A percentile compares a stretch with the other conserved stretches of the same genome.
These are phyloP conservation scores for Trichoderma harzianum DNA, from an alignment of 2,329 filamentous ascomycete species.

Conservation along the genomic window DNA sequence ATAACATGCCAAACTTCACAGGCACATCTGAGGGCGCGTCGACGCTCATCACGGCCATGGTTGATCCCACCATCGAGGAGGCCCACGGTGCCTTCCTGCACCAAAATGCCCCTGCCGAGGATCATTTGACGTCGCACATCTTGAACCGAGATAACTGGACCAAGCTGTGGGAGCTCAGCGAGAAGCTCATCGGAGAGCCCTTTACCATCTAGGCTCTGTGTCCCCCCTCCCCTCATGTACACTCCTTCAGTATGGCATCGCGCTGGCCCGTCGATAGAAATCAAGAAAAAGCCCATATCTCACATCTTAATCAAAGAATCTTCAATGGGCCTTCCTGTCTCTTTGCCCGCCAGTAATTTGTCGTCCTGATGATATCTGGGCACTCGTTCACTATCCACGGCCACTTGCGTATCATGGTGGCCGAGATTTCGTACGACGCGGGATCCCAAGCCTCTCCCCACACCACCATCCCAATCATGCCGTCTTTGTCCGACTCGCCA, in stretches of 20 bases:
- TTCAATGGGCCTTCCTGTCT: background rate
- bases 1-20: conserved; percentile 16
- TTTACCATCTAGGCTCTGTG: background rate
- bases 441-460: conserved; percentile 48
- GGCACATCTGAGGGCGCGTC: conserved; percentile 37
- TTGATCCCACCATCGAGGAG: conserved; percentile 18
- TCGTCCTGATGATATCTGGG: conserved; percentile 5
- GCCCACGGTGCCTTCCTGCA: conserved; percentile 15
- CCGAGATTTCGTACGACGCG: conserved; percentile 45
- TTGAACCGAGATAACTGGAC: conserved; percentile 37
- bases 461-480: conserved; percentile 35
- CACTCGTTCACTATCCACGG: conserved; percentile 32
- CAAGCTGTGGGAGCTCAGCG: conserved; percentile 39
- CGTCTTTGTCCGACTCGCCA: background rate
- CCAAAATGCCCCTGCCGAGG: conserved; percentile 16
- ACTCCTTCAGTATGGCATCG: background rate
- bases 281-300: background rate
- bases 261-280: background rate
- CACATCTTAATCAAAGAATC: background rate
- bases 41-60: conserved; percentile 20
- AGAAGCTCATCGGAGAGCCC: conserved; percentile 18
- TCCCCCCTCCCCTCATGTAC: no score
- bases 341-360: conserved; percentile 9
- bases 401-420: conserved; percentile 44
- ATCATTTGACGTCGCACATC: conserved; percentile 16